Evolutionary conservation across 352 stramenopile genomes (phyloP).

Genomic region (Elongisporangium anandrum): DNA sequence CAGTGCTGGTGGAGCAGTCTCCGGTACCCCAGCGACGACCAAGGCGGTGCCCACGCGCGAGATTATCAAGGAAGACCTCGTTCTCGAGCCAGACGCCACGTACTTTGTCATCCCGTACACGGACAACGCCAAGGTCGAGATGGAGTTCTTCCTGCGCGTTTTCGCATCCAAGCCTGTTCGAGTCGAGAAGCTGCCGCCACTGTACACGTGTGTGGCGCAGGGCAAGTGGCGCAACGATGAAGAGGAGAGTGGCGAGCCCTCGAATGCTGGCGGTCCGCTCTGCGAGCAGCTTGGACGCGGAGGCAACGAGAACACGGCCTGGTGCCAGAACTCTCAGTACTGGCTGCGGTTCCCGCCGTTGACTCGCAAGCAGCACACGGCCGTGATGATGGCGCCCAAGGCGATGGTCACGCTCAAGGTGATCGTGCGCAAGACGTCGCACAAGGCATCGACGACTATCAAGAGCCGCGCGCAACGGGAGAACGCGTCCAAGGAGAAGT

Average conservation of each 20-base stretch:
- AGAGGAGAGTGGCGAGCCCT: constrained; percentile 41
- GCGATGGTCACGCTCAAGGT: constrained; percentile 66
- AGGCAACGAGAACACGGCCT: constrained; percentile 53
- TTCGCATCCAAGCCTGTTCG: constrained; percentile 70
- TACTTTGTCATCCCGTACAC: constrained; percentile 88
- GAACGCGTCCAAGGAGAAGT: constrained; percentile 42
- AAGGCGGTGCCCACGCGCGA: constrained; percentile 74
- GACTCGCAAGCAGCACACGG: constrained; percentile 12
- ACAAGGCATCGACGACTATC: constrained; percentile 26
- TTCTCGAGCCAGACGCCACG: constrained; percentile 55
- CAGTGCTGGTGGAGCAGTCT: not conserved
- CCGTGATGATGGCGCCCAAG: constrained; percentile 23
- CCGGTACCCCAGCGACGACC: not conserved
- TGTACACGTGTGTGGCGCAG: constrained; percentile 55
- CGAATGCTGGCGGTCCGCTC: constrained; percentile 73
- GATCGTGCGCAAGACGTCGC: constrained; percentile 64
- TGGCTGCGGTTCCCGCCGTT: constrained; percentile 48
- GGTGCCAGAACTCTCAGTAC: constrained; percentile 91
- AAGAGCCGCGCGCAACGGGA: constrained; percentile 52
- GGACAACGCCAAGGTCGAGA: constrained; percentile 75
- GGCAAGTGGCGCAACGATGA: constrained; percentile 64
- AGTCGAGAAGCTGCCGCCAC: constrained; percentile 67
- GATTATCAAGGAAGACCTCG: constrained; percentile 67
- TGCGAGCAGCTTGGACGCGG: constrained; percentile 29
- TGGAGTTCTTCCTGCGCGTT: constrained; percentile 88